Evolutionary conservation across 176 grass and related monocot species (phyloP).

Genomic region (Lolium rigidum): DNA sequence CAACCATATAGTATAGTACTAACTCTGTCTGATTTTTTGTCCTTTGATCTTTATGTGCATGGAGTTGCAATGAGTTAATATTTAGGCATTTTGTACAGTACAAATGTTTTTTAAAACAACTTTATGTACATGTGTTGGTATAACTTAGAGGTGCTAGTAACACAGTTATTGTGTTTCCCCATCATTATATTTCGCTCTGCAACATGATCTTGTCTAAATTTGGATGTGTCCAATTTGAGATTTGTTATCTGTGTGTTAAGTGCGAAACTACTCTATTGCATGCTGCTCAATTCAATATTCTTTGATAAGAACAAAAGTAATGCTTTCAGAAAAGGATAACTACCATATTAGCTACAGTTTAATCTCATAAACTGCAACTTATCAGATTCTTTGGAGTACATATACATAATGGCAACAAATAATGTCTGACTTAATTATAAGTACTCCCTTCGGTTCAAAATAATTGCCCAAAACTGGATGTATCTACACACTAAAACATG

Average conservation of each 20-base stretch:
- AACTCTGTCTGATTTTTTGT: background rate
- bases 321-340: background rate
- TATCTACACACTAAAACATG: too few species aligned
- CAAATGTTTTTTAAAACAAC: slow-evolving; percentile 10
- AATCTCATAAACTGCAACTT: slow-evolving; percentile 5
- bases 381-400: background rate
- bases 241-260: background rate
- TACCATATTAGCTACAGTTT: background rate
- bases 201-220: slow-evolving; percentile 7
- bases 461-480: too few species aligned
- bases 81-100: slow-evolving; percentile 20
- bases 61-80: background rate
- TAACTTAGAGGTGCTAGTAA: slow-evolving; percentile 12
- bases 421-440: background rate
- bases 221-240: background rate
- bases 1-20: background rate
- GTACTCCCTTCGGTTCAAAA: too few species aligned
- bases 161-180: slow-evolving; percentile 13
- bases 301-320: slow-evolving; percentile 14
- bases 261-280: background rate
- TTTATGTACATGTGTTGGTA: background rate
- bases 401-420: background rate
- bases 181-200: background rate
- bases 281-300: background rate
- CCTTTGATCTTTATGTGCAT: background rate